phyloP scores from a whole-genome alignment of 768 basidiomycete genomes.

The Hygrocybe coccinea region DNA sequence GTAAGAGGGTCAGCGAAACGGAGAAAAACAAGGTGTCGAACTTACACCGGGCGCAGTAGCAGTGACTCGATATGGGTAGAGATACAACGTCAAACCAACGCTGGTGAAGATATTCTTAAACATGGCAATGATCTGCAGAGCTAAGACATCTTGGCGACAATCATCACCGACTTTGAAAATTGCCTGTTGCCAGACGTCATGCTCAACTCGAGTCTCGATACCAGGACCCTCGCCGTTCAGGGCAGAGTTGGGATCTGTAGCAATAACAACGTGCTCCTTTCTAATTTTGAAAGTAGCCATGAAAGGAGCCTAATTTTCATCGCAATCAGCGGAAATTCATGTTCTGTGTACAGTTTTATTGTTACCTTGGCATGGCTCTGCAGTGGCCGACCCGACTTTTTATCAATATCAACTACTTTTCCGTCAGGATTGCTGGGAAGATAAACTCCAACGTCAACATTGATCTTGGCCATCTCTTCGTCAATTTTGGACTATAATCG shows the following conservation, averaged over 20 bases:
- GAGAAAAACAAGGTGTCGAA: slow-evolving; percentile 12
- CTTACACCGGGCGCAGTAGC: slow-evolving; percentile 93
- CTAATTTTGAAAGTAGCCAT: slow-evolving; percentile 99
- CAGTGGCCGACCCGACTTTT: slow-evolving; percentile 90
- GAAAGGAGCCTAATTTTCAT: slow-evolving; percentile 75
- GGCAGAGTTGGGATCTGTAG: slow-evolving; percentile 69
- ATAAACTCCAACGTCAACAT: slow-evolving; percentile 92
- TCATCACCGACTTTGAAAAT: slow-evolving; percentile 99
- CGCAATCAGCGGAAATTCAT: not conserved
- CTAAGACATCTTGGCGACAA: slow-evolving; percentile 97
- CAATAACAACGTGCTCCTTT: slow-evolving; percentile 68
- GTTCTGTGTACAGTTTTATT: not conserved
- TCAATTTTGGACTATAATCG: slow-evolving; percentile 86
- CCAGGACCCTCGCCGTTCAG: slow-evolving; percentile 58
- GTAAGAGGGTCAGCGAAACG: slow-evolving; percentile 5
- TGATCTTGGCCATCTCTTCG: slow-evolving; percentile 97
- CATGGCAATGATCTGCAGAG: slow-evolving; percentile 96
- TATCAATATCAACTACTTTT: slow-evolving; percentile 93
- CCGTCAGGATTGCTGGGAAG: slow-evolving; percentile 97
- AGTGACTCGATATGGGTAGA: slow-evolving; percentile 95
- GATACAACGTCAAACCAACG: slow-evolving; percentile 83
- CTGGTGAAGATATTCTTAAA: slow-evolving; percentile 96
- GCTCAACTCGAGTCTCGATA: slow-evolving; percentile 54
- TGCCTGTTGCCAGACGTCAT: slow-evolving; percentile 94
- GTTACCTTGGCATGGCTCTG: slow-evolving; percentile 98